Evolutionary conservation across 371 early-diverging fungal genomes (phyloP).

Genomic region (Mortierella sp.): DNA sequence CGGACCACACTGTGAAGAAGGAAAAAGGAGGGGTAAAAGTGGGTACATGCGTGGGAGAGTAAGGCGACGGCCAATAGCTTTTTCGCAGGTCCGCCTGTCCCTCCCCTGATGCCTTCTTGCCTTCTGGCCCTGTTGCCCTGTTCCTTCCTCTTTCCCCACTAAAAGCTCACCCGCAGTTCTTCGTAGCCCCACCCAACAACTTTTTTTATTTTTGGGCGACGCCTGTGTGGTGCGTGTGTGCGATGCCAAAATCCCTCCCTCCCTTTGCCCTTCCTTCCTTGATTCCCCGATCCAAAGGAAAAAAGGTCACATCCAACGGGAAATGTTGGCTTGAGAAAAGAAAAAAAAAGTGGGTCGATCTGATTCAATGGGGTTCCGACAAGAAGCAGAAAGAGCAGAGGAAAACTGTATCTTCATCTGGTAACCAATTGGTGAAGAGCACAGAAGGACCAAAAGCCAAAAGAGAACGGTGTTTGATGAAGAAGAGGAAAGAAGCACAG

Average conservation of each 20-base stretch:
- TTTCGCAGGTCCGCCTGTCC: no score
- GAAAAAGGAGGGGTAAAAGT: constrained; percentile 9
- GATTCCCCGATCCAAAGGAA: background rate
- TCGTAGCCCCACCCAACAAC: background rate
- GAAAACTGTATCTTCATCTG: no score
- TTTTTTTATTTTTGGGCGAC: background rate
- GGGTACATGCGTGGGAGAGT: constrained; percentile 13
- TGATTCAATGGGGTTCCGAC: background rate
- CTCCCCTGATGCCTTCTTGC: background rate
- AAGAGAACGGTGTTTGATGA: background rate
- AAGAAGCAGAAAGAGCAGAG: background rate
- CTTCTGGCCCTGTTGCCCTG: background rate
- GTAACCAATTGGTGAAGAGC: background rate
- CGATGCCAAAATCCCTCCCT: background rate
- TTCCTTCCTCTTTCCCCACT: background rate
- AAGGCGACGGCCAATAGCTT: background rate
- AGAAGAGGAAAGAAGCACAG: background rate
- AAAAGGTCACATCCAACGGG: background rate
- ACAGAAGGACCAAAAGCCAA: background rate
- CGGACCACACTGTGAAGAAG: background rate
- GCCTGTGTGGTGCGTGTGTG: background rate
- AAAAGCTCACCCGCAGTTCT: background rate
- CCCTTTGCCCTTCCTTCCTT: background rate
- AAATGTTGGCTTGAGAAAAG: background rate
- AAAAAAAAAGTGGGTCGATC: constrained; percentile 10